Percentiles rank a stretch among this genome's conserved stretches.
These are phyloP conservation scores for Thyridium curvatum DNA, from an alignment of 2,329 filamentous ascomycete species.

Conservation along the genomic window DNA sequence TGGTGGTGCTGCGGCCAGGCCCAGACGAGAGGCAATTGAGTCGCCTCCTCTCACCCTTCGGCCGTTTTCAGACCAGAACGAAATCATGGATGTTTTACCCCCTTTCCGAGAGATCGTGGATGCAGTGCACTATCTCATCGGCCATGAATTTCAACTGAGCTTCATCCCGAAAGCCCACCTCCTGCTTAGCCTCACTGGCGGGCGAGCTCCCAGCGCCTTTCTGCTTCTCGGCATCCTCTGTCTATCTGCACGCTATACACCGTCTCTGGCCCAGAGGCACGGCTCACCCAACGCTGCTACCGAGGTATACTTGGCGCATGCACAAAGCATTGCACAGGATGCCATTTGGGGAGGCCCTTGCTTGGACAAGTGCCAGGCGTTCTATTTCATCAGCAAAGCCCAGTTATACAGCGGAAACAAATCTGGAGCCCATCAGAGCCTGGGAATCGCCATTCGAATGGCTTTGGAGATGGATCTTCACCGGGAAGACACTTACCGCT, in stretches of 20 bases:
- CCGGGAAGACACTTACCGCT: conserved; percentile 46
- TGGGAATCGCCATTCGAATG: conserved; percentile 51
- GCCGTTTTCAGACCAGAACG: conserved; percentile 10
- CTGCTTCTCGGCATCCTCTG: conserved; percentile 49
- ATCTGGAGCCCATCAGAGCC: conserved; percentile 47
- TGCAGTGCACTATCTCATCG: conserved; percentile 45
- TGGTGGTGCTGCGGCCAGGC: conserved; percentile 11
- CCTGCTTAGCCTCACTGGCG: conserved; percentile 37
- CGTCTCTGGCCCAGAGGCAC: conserved; percentile 38
- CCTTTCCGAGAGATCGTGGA: conserved; percentile 43
- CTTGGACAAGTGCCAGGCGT: conserved; percentile 50
- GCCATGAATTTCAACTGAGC: conserved; percentile 52
- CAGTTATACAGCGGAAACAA: conserved; percentile 50
- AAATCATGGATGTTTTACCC: conserved; percentile 34
- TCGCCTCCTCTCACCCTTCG: conserved; percentile 13
- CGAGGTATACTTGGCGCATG: conserved; percentile 46
- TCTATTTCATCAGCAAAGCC: conserved; percentile 52
- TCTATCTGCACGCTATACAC: conserved; percentile 49
- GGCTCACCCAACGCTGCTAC: conserved; percentile 45
- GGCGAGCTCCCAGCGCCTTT: conserved; percentile 45
- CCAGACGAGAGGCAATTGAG: conserved; percentile 15
- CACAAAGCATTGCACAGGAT: conserved; percentile 36
- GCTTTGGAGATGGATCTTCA: conserved; percentile 48
- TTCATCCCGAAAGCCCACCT: conserved; percentile 51
- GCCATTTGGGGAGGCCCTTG: conserved; percentile 48